These are phyloP conservation scores for Trebouxia sp. DNA, from an alignment of 139 green algal species.

Conservation along the genomic window DNA sequence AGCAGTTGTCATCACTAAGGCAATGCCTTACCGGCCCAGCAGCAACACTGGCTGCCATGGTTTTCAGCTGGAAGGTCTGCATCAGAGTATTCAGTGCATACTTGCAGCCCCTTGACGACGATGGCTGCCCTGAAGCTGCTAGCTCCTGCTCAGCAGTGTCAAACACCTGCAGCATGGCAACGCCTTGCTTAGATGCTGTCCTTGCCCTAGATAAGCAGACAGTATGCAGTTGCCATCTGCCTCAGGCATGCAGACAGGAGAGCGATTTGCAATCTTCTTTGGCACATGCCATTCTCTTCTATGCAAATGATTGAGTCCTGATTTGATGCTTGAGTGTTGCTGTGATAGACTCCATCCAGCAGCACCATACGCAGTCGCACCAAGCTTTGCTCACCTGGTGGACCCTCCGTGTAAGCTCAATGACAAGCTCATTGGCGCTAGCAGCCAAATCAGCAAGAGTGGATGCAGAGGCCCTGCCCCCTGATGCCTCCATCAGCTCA, in stretches of 20 bases:
- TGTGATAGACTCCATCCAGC: too few species aligned
- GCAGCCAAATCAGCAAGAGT: constrained; percentile 27
- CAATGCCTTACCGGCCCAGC: constrained; percentile 3
- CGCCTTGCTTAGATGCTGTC: neutral
- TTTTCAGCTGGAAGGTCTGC: constrained; percentile 52
- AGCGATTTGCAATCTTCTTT: too few species aligned
- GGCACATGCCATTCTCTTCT: too few species aligned
- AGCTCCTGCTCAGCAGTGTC: constrained; percentile 33
- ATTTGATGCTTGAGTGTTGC: neutral
- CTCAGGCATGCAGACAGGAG: too few species aligned
- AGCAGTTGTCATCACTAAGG: neutral
- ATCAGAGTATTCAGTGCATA: constrained; percentile 95
- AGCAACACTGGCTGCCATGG: constrained; percentile 28
- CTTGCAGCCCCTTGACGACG: constrained; percentile 69
- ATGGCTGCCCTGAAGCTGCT: constrained; percentile 10
- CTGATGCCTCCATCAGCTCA: constrained; percentile 61
- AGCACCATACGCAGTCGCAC: too few species aligned
- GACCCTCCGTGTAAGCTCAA: constrained; percentile 46
- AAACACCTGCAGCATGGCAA: constrained; percentile 43
- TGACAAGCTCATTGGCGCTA: constrained; percentile 46
- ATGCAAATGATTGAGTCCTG: too few species aligned
- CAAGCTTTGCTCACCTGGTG: constrained; percentile 37
- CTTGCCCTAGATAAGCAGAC: neutral
- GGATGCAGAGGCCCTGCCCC: neutral
- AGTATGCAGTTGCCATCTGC: too few species aligned